Evolutionary conservation across 2,329 filamentous ascomycete genomes (phyloP).

Genomic region (Colletotrichum cuscutae): DNA sequence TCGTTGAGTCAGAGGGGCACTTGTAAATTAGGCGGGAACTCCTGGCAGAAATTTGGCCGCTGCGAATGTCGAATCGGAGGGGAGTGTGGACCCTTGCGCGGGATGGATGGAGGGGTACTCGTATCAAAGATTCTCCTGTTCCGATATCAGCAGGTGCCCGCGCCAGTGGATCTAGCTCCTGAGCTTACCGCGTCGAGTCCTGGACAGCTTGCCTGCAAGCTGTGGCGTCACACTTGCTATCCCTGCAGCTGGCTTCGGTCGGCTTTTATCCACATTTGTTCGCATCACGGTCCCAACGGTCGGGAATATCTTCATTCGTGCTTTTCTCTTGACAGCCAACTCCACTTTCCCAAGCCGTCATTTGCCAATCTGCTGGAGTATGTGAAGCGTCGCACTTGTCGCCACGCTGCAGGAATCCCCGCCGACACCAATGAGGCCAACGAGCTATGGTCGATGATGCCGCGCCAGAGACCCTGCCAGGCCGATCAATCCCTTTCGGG

Average conservation of each 20-base stretch:
- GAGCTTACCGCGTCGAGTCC: background rate
- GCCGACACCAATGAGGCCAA: constrained; percentile 41
- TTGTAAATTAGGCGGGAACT: constrained; percentile 22
- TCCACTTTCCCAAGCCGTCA: background rate
- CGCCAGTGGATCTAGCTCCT: background rate
- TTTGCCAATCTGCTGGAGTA: constrained; percentile 4
- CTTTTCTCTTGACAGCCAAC: constrained; percentile 1
- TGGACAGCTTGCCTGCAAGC: constrained; percentile 16
- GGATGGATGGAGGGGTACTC: constrained; percentile 30
- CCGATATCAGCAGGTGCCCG: background rate
- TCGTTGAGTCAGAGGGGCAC: constrained; percentile 35
- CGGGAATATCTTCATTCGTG: background rate
- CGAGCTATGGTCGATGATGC: constrained; percentile 64
- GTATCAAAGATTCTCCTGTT: constrained; percentile 28
- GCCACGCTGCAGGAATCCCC: constrained; percentile 14
- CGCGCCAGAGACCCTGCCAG: constrained; percentile 53
- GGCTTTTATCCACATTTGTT: constrained; percentile 20
- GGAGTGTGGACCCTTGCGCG: constrained; percentile 30
- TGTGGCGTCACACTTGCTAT: constrained; percentile 32
- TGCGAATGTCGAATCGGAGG: constrained; percentile 25
- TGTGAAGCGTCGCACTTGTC: constrained; percentile 22
- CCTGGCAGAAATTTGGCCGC: constrained; percentile 32
- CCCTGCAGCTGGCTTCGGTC: constrained; percentile 29
- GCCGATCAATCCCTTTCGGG: constrained; percentile 37
- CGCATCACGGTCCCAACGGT: constrained; percentile 28